Evolutionary conservation across 495 filamentous ascomycete genomes (phyloP), one percentile per base, ranked within the genome.

Genomic region (Penicillium parvum): DNA sequence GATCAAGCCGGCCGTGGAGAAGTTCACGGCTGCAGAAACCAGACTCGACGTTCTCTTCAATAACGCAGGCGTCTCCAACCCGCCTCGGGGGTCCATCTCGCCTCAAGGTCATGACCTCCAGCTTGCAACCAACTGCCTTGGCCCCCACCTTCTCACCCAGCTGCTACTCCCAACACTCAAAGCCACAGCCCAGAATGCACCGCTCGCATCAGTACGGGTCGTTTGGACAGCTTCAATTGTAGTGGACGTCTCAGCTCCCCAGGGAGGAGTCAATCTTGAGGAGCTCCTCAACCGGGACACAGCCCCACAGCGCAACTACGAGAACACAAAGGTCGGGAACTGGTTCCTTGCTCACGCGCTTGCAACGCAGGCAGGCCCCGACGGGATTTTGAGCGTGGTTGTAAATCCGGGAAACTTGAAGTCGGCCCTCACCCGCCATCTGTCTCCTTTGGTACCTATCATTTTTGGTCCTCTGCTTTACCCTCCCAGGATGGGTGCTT

Each of bases 31-130:
- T 0, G 40, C 59, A 23, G 72, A 78, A 53, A 47, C 44, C 3
- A 49, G 65, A 9, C 63, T 81, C 0, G 71, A 81, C 40, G 68
- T 78, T 7, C 60, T 82, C 0, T 79, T 63, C 49, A 79, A 79
- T 47, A 79, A 81, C 45, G 76, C 78, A 0, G 78, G 77, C 5
- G 56, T 80, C 16, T 56, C 58, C 16, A 33, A 55, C 5, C 60
- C 66, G 0, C 60, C 64, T 0, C 11, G 7, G 1, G 67, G 59
- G 7, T 57, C 45, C 7, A 28, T 43, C 5, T 57, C 68, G 2
- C 33, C 40, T 6, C 69, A 70, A 34, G 66, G 66, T 21, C 42
- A 61, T 7, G 66, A 71, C n/a, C 52, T 67, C 1, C 64, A 68
- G 39, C 39, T 70, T 10, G 69, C 50, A 2, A 69, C 60, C 1